Evolutionary conservation across 768 basidiomycete genomes (phyloP), one percentile per base, ranked within the genome.

Genomic region (Kwoniella bestiolae): DNA sequence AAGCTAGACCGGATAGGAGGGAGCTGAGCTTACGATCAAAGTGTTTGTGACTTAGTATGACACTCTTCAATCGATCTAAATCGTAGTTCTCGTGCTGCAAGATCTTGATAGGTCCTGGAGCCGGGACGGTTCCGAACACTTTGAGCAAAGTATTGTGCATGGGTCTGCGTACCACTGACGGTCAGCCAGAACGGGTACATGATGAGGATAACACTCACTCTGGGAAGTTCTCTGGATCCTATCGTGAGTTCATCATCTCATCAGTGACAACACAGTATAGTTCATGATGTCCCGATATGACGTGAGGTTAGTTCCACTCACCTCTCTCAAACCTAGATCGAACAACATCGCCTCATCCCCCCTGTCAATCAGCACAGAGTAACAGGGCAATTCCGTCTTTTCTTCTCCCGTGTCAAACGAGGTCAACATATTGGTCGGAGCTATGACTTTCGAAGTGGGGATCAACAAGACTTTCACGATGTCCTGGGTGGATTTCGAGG

Each of bases 21-120:
- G 25, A 21, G n/a, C 12, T n/a, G 23, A 12, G 46, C 46, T 23
- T 47, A 53, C 67, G 72, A 57, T 73, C 72, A 50, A 68, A 66
- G 45, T 73, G 69, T 28, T 65, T 49, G 29, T 73, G 72, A 28
- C 58, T 61, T 35, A 71, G 38, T 6, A 73, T 56, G 18, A 73
- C 51, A 4, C 50, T 50, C 14, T 68, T 65, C 32, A 73, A 28
- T 16, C 59, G 63, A 23, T 38, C 21, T 5, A 60, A 25, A 32
- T 68, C 44, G 56, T 63, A 65, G 11, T 25, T 23, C 14, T 49
- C 35, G n/a, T 62, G 47, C 25, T 41, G 18, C 23, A 68, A 63
- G 21, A 46, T 34, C 25, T 46, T 26, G 35, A 67, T 56, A 14
- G 66, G 62, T 5, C 59, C 56, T 23, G 55, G 56, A 34, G 60